phyloP scores from a whole-genome alignment of 495 filamentous ascomycete genomes.

The Neurospora sp. region DNA sequence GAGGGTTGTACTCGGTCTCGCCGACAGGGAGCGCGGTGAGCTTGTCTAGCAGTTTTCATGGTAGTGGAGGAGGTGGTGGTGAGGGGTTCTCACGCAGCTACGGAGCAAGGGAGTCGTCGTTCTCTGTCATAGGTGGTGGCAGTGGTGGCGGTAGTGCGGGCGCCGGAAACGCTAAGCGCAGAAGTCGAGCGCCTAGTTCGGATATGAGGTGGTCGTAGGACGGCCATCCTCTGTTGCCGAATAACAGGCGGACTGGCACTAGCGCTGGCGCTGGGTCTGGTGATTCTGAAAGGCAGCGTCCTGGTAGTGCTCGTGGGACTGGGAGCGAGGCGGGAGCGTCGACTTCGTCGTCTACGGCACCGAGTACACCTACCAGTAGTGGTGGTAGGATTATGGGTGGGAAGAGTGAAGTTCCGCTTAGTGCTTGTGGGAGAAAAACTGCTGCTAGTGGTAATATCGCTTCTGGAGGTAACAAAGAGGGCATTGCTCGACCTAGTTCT shows the following conservation, averaged over 20 bases:
- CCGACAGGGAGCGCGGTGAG: constrained; percentile 8
- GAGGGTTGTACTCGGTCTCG: constrained; percentile 6
- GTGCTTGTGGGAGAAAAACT: background rate
- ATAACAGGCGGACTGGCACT: background rate
- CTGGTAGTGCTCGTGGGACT: background rate
- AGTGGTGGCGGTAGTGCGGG: constrained; percentile 1
- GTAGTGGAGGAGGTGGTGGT: background rate
- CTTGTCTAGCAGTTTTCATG: background rate
- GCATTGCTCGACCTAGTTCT: background rate
- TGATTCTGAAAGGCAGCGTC: background rate
- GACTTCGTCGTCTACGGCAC: background rate
- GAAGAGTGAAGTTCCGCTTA: background rate
- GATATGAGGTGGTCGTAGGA: constrained; percentile 23
- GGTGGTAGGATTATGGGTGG: background rate
- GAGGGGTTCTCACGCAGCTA: background rate
- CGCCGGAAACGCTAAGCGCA: constrained; percentile 9
- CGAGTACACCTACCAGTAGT: background rate
- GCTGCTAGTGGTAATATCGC: background rate
- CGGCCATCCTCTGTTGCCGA: constrained; percentile 1
- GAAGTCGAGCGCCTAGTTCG: constrained; percentile 19
- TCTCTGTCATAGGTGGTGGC: constrained; percentile 1
- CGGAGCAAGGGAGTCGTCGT: background rate
- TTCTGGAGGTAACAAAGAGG: background rate
- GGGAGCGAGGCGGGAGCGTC: background rate
- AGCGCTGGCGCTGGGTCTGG: background rate